phyloP scores from a whole-genome alignment of 495 filamentous ascomycete genomes.

The Copromyces sp. region DNA sequence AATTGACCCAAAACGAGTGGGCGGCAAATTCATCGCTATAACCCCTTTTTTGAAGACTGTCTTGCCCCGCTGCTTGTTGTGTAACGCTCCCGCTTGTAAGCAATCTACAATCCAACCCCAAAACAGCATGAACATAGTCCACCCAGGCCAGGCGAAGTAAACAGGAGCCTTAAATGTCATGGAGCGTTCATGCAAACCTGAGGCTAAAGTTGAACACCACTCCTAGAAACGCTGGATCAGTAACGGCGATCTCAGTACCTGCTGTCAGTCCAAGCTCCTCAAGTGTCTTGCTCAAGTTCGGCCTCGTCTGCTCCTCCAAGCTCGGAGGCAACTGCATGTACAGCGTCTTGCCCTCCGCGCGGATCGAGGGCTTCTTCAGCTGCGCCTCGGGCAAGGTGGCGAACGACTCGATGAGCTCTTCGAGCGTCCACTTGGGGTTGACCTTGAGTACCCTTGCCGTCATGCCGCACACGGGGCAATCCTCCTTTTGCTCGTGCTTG shows the following conservation, averaged over 20 bases:
- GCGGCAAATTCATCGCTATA: neutral
- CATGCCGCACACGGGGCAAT: constrained; percentile 91
- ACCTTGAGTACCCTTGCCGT: constrained; percentile 62
- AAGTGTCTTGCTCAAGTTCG: constrained; percentile 69
- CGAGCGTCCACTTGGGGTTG: constrained; percentile 61
- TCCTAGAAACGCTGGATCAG: constrained; percentile 68
- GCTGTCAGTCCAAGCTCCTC: constrained; percentile 37
- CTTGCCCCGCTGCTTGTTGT: neutral
- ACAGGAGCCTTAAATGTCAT: neutral
- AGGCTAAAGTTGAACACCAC: constrained; percentile 62
- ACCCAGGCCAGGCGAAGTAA: neutral
- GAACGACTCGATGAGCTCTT: constrained; percentile 77
- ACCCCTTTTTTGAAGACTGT: neutral
- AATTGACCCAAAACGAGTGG: neutral
- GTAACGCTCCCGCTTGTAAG: neutral
- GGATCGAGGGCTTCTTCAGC: constrained; percentile 81
- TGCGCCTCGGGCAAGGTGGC: constrained; percentile 75
- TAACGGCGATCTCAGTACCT: constrained; percentile 58
- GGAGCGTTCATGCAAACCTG: constrained; percentile 19
- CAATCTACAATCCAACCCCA: neutral
- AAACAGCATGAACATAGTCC: neutral
- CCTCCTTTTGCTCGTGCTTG: constrained; percentile 78
- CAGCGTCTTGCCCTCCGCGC: constrained; percentile 70
- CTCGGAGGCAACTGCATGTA: constrained; percentile 80
- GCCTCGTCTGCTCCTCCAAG: constrained; percentile 69